These are phyloP conservation scores for Rheum nobile DNA, from an alignment of 148 eudicot genomes.

Conservation along the genomic window DNA sequence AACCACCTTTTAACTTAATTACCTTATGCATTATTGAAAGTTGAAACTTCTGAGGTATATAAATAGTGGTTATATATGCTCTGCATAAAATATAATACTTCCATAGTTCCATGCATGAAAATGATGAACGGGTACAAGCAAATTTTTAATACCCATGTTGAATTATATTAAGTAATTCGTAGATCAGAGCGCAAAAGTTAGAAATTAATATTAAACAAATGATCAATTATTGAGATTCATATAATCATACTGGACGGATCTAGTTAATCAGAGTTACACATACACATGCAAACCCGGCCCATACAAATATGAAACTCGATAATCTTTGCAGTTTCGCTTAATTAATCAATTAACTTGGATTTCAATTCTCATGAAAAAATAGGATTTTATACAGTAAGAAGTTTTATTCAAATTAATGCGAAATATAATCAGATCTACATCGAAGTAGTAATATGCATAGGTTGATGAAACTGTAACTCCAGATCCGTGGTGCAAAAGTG, in stretches of 20 bases:
- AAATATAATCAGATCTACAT: background rate
- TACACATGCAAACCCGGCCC: background rate
- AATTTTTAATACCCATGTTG: background rate
- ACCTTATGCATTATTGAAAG: background rate
- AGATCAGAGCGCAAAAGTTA: background rate
- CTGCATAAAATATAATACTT: background rate
- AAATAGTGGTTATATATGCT: background rate
- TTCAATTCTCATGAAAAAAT: too few species aligned
- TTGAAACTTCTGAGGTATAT: background rate
- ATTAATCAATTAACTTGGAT: background rate
- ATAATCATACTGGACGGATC: background rate
- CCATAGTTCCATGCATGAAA: background rate
- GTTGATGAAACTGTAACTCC: background rate
- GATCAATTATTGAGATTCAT: background rate
- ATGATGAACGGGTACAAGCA: background rate
- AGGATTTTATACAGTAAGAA: background rate
- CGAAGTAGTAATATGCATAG: background rate
- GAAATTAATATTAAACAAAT: background rate
- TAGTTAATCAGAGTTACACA: background rate
- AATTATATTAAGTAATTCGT: background rate
- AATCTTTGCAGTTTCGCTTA: too few species aligned
- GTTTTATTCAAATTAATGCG: background rate
- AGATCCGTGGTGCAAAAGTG: background rate
- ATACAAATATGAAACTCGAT: too few species aligned
- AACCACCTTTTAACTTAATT: background rate